Base-by-base conservation (phyloP, 192 early-diverging fungal species). In the Rhizophagus sp. region DNA sequence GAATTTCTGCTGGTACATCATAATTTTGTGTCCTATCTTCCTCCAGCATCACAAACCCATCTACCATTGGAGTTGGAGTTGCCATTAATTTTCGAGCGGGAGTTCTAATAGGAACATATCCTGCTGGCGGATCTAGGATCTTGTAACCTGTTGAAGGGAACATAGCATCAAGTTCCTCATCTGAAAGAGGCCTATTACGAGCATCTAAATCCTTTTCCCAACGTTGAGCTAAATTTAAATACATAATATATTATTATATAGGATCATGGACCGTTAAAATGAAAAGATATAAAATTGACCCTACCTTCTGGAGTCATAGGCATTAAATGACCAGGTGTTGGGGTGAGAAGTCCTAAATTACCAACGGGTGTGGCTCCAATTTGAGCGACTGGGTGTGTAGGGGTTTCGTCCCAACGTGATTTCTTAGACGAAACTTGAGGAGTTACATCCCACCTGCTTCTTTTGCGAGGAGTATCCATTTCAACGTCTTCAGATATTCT, bases 351-450 rank as follows among this genome's bases (percentile, higher is more conserved):
- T 1, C 92, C 94, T 79, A 92, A 80, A 71, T 88, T 91, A 4
- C 93, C 96, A 39, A 94, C 91, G 44, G 96, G 93, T n/a, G 95
- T 96, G 4, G 92, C 90, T 33, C 88, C 89, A 86, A 92, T 91
- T 77, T 87, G 83, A 5, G 81, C 86, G 57, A 83, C 83, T 12
- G 79, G 73, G 73, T 88, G 89, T 22, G 94, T 91, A 11, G 97
- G 98, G 1, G 98, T 99, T 80, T 96, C 96, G 80, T 98, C 98
- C 98, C 98, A 99, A 49, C 96, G 87, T 15, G 96, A 98, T 73
- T 93, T 90, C 76, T 97, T 96, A 25, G 79, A 75, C 9, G 85
- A 85, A 34, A 88, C 90, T 0, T 91, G 93, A 3, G 94, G 94
- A 13, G 95, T 96, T 67, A 94, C 93, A 76, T 94, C 94, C 93